Evolutionary conservation across 1,284 basidiomycete genomes (phyloP), one percentile per base, ranked within the genome.

Genomic region (Leccinum subrobustum): DNA sequence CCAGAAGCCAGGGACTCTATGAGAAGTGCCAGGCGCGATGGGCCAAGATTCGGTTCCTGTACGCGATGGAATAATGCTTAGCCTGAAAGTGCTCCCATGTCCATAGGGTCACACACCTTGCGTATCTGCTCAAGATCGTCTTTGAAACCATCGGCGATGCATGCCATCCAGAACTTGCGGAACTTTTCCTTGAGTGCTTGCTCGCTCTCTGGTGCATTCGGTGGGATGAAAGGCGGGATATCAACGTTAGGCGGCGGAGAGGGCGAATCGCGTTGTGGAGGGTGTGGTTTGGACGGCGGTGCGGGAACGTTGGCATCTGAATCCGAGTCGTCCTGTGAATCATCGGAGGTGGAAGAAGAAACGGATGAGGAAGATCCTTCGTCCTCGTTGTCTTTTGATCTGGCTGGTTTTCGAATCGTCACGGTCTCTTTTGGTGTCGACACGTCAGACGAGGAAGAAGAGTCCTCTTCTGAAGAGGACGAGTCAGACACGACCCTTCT

Each of bases 1-100:
- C 91, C 89, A 0, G 89, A 84, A 6, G 88, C 89, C 54, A 93
- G 75, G 0, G 91, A 90, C 67, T 93, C 89, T 63, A 93, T 89
- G 29, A 93, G 79, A 57, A 93, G 71, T 0, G 83, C 80, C 3
- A 93, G 76, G 6, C 86, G 80, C 11, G 88, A 84, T 4, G 81
- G 79, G 1, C 83, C 83, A 62, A 93, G 76, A 62, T 86, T 86
- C 0, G 87, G 86, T 73, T 93, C 91, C 89, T 93, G 64, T 23
- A 25, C 53, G 25, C 27, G 12, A 29, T 23, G 16, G 48, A 51
- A 18, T 16, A 25, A 2, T 14, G 16, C 27, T 50, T 25, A 50
- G 48, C 8, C 23, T 7, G 12, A 18, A 25, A 50, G 25, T 25
- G 12, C 23, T 20, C 8, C 11, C 20, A 16, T 16, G 23, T 50